Evolutionary conservation across 768 basidiomycete species (phyloP).

Genomic region (Termitomyces heimii): DNA sequence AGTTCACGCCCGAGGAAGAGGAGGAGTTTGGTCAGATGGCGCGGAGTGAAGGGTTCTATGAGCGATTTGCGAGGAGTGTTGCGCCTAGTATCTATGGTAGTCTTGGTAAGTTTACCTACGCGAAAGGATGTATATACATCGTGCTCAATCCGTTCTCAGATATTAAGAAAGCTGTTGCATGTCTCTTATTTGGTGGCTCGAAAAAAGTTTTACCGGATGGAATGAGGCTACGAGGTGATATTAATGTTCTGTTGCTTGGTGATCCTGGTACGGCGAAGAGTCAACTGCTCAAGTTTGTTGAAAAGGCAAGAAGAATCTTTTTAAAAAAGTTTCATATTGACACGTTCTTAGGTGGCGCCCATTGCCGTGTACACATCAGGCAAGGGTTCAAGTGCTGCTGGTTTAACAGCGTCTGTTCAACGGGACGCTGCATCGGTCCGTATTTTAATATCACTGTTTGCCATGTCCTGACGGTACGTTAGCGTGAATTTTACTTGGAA

Average conservation of each 20-base stretch:
- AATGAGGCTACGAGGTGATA: constrained; percentile 94
- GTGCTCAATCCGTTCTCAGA: constrained; percentile 41
- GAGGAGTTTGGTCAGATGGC: constrained; percentile 94
- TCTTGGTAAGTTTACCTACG: constrained; percentile 49
- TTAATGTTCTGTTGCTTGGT: constrained; percentile 93
- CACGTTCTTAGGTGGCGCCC: constrained; percentile 77
- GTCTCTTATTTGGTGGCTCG: constrained; percentile 94
- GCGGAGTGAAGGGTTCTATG: constrained; percentile 84
- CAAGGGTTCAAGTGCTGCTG: constrained; percentile 97
- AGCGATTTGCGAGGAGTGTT: constrained; percentile 89
- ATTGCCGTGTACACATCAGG: constrained; percentile 98
- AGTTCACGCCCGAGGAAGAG: constrained; percentile 93
- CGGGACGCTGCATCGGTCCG: constrained; percentile 85
- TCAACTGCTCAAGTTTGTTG: constrained; percentile 97
- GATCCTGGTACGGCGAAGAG: constrained; percentile 99
- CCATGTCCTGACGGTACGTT: constrained; percentile 4
- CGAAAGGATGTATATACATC: neutral
- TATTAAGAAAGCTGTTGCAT: constrained; percentile 96
- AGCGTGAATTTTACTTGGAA: constrained; percentile 99
- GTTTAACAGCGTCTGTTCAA: constrained; percentile 96
- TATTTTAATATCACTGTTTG: neutral
- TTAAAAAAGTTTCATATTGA: neutral
- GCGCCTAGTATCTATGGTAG: constrained; percentile 97
- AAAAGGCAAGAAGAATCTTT: constrained; percentile 52
- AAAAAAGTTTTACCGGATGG: constrained; percentile 97